Evolutionary conservation across 108 stramenopile species (phyloP), one percentile per base, ranked within the genome.

Genomic region (Halocafeteria seosinensis): DNA sequence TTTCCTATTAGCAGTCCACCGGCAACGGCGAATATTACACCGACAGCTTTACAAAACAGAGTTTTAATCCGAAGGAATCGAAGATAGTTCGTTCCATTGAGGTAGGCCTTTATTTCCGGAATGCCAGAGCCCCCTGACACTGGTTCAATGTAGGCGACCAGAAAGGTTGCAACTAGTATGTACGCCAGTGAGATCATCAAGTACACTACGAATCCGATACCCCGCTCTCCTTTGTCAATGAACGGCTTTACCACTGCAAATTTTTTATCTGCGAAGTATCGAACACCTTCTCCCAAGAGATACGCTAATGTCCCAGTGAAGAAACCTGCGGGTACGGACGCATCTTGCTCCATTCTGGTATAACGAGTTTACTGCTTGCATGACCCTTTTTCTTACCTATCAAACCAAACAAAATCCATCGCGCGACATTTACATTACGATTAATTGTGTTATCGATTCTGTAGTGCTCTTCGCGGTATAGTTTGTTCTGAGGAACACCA

Each of bases 1-100:
- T 92, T 94, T 59, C 95, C 95, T n/a, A 92, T 88, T 0, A 91
- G 91, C 33, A 98, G 76, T 6, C 91, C 92, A 17, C 85, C 88
- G 3, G 87, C 84, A 13, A 94, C 92, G 31, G 84, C 77, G 57
- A 98, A 94, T 26, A 88, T 82, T 0, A 94, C 90, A 53, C 95
- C 95, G 6, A 92, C 53, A 8, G 88, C 87, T 73, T 92, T 94
- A 58, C 89, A 88, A 27, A 94, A 58, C 50, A 97, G 67, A 0
- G 95, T 97, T 69, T 88, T 88, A 71, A 92, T 73, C 0, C 84
- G 76, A 5, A 94, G 87, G 57, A 92, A 75, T 12, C 85, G 76
- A 3, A 87, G 87, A 4, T 89, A 24, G 67, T 88, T 85, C 50
- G 92, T 88, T 34, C 95, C 95, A 62, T 98, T 98, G 55, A 98